Base-by-base conservation (phyloP, 1,284 basidiomycete genomes). In the Ustilago xerochloae region DNA sequence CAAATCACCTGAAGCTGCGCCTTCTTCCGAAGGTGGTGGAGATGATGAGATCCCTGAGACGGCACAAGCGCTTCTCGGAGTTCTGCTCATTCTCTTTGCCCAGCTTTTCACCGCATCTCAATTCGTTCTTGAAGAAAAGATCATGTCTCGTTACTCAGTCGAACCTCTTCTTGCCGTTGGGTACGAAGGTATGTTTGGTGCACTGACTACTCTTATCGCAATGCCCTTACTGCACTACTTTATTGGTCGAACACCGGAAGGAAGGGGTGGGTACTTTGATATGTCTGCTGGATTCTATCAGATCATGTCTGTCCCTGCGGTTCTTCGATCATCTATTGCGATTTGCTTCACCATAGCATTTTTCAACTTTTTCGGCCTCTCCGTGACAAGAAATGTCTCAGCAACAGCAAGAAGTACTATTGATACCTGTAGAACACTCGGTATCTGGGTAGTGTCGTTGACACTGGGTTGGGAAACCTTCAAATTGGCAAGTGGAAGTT, bases 321-420 rank as follows among this genome's bases (percentile, higher is more conserved):
- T 99, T 24, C 87, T 94, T 47, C 89, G 89, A 83, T 90, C 91
- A 49, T 90, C 90, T 16, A 83, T 96, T 48, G 91, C 90, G 12
- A 86, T 87, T 58, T 84, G 82, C 72, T 69, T 73, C 41, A 78
- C 76, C 50, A 98, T 98, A 73, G 89, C 93, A n/a, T 86, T 94
- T 24, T 99, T 96, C 90, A 99, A 99, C 87, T 95, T 91, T 85
- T 97, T 94, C 80, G 94, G 96, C 6, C 86, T 98, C 45, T 92
- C 91, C 82, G 94, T 99, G 59, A 99, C 96, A 8, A 89, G 79
- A 6, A 80, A 72, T 35, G 78, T 86, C 16, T 83, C 81, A 3
- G 85, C 85, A 0, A 85, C 84, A 6, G 81, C 86, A 10, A 72
- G 85, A 20, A 81, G 81, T 66, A 89, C 97, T 51, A 93, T 95